Percentiles rank a stretch among this genome's conserved stretches.
These are phyloP conservation scores for Paratinospora sagittata DNA, from an alignment of 164 flowering plant species.

Conservation along the genomic window DNA sequence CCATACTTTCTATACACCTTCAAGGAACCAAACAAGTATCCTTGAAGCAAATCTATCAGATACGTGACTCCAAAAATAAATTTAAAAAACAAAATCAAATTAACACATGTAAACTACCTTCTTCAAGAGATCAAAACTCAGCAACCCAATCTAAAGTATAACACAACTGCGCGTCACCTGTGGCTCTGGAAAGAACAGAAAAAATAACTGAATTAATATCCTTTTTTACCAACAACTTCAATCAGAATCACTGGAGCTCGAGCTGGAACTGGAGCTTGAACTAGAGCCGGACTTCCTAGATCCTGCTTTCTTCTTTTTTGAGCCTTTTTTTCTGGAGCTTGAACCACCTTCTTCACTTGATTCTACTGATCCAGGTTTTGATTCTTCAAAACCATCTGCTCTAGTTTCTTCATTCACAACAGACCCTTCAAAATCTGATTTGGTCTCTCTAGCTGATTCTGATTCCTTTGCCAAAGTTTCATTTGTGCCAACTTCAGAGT, in stretches of 20 bases:
- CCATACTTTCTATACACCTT: constrained; percentile 1
- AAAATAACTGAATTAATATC: background rate
- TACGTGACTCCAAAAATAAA: background rate
- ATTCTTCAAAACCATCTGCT: constrained; percentile 11
- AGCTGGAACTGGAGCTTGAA: constrained; percentile 43
- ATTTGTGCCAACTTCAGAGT: constrained; percentile 7
- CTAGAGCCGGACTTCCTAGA: constrained; percentile 25
- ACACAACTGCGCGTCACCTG: background rate
- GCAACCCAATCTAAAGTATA: background rate
- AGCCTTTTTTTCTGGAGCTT: constrained; percentile 3
- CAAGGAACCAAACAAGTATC: background rate
- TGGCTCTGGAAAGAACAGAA: background rate
- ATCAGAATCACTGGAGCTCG: constrained; percentile 50
- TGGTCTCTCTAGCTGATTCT: constrained; percentile 14
- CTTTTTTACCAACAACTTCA: constrained; percentile 14
- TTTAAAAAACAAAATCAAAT: background rate
- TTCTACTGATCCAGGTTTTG: constrained; percentile 12
- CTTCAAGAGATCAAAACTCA: background rate
- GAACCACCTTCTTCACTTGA: constrained; percentile 13
- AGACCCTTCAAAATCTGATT: constrained; percentile 14
- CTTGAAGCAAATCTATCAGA: background rate
- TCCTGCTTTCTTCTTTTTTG: constrained; percentile 17
- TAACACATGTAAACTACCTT: background rate
- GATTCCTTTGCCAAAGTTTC: constrained; percentile 16
- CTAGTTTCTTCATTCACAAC: constrained; percentile 10